Conservation (phyloP, 345 rosid genomes). For the Bruguiera sexangula region DNA sequence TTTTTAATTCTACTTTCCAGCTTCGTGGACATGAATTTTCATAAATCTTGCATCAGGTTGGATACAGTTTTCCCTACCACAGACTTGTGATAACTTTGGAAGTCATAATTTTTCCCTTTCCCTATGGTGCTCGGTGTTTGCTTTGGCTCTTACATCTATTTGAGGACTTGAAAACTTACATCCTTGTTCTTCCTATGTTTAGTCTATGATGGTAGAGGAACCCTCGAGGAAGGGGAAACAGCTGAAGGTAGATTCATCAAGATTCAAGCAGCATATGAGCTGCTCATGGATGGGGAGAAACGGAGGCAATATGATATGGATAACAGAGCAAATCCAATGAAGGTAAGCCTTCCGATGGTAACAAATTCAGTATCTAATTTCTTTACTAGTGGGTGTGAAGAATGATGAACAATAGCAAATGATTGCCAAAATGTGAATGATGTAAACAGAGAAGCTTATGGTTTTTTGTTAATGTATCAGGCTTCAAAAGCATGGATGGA, state of each 20-base stretch:
- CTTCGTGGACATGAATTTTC: not conserved
- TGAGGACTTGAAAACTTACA: conserved; percentile 1
- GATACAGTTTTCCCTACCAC: not conserved
- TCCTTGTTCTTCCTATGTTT: conserved; percentile 20
- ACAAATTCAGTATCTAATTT: not conserved
- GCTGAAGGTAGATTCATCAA: conserved; percentile 95
- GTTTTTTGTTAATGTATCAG: conserved; percentile 30
- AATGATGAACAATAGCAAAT: not conserved
- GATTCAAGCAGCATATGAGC: conserved; percentile 97
- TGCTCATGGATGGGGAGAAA: conserved; percentile 75
- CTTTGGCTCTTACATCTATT: conserved; percentile 1
- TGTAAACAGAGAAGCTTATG: too few relatives aligned
- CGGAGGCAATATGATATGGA: conserved; percentile 75
- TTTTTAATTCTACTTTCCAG: not conserved
- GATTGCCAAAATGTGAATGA: too few relatives aligned
- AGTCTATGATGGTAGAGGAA: conserved; percentile 93
- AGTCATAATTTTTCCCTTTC: not conserved
- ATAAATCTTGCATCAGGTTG: not conserved
- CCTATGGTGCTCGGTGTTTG: conserved; percentile 6
- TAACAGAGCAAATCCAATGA: conserved; percentile 83
- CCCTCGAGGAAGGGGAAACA: conserved; percentile 90
- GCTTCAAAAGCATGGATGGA: conserved; percentile 99
- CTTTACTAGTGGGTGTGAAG: not conserved
- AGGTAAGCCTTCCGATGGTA: conserved; percentile 37
- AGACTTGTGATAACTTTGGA: not conserved